A percentile compares a stretch with the other conserved stretches of the same genome.
phyloP scores from a whole-genome alignment of 1,139 yeast genomes.

The Diutina ranongensis region DNA sequence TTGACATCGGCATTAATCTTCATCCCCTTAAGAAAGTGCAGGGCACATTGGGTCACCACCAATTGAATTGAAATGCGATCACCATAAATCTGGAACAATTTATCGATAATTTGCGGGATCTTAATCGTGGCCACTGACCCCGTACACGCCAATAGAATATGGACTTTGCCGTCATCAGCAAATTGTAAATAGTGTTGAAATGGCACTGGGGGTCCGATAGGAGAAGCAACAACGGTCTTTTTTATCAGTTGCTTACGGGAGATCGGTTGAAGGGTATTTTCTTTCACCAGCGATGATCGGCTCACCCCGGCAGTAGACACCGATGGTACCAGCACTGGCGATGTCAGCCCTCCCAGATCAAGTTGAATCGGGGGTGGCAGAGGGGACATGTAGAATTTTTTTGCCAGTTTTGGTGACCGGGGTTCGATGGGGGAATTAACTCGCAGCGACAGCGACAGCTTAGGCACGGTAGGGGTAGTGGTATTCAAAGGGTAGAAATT shows the following conservation, averaged over 20 bases:
- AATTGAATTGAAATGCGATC: constrained; percentile 71
- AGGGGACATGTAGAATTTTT: constrained; percentile 5
- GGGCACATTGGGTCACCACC: constrained; percentile 74
- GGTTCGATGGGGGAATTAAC: not conserved
- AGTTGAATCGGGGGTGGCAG: constrained; percentile 7
- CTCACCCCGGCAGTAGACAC: not conserved
- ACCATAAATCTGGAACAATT: constrained; percentile 66
- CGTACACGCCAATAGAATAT: constrained; percentile 81
- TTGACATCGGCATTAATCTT: constrained; percentile 76
- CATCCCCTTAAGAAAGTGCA: constrained; percentile 68
- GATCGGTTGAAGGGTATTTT: constrained; percentile 8
- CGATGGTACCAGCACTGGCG: not conserved
- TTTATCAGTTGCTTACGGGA: constrained; percentile 13
- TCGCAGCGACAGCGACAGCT: constrained; percentile 8
- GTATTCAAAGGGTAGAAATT: constrained; percentile 7
- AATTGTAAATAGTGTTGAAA: constrained; percentile 60
- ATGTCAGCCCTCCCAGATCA: constrained; percentile 6
- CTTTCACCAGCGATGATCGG: constrained; percentile 7
- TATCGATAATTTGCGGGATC: constrained; percentile 76
- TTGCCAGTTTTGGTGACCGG: constrained; percentile 1
- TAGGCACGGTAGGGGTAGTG: constrained; percentile 4
- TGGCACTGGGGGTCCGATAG: constrained; percentile 61
- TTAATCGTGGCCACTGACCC: constrained; percentile 96
- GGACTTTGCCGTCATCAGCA: constrained; percentile 73
- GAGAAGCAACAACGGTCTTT: constrained; percentile 33